Base-by-base conservation (phyloP, 2,329 filamentous ascomycete genomes). In the Colletotrichum coccodes region DNA sequence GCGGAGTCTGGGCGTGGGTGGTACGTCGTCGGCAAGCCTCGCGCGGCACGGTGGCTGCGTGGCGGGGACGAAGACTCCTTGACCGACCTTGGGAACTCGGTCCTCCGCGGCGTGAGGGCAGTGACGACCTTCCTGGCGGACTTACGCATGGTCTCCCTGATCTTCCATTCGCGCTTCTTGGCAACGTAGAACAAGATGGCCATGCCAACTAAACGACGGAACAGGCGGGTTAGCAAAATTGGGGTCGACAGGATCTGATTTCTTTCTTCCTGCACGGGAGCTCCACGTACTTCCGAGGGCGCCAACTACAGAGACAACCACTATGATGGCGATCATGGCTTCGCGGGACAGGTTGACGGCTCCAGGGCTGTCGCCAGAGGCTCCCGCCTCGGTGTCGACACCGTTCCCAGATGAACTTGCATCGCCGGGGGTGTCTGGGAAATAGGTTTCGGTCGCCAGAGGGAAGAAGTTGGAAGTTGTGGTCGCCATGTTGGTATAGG, bases 91-190 rank as follows among this genome's bases (percentile, higher is more conserved):
- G 89, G 89, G 69, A 91, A 91, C 72, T 90, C 88, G 64, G 84
- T 79, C 64, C 89, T 84, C 54, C 89, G 82, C 6, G 89, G 89
- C n/a, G 89, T 91, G 63, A 91, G 82, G 6, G 85, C 89, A 4
- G 84, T 86, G 49, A 86, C 87, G 32, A 91, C 88, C 75, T 84
- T 89, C 70, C 84, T 85, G 36, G 89, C 89, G 1, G 92, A 94
- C 71, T 88, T 89, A 63, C 91, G 87, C 65, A 97, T 84, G 34
- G 86, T 92, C 76, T 93, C 89, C 67, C 90, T 89, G 72, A 96
- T 84, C 72, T 90, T 92, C 94, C 94, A 96, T 79, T 95, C 92
- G 53, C 91, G 89, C 82, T 94, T 94, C 85, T 96, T 96, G 63
- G 94, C 92, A 42, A 95, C 78, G 78, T 91, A 94, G 82, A 92